phyloP scores from a whole-genome alignment of 78 protist genomes.

The Andalucia godoyi region DNA sequence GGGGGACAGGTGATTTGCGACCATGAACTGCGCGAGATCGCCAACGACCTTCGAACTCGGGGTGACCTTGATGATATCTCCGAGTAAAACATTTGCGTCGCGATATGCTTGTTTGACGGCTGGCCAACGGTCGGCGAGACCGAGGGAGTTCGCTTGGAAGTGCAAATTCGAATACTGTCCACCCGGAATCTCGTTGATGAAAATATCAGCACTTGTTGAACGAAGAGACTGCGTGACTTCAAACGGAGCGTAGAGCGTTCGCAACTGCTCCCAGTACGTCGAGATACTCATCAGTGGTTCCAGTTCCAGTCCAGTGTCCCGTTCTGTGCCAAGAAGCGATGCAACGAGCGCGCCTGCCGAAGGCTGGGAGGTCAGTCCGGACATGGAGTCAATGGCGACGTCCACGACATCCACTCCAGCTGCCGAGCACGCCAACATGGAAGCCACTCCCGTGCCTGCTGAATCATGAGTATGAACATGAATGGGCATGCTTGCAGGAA shows the following conservation, averaged over 20 bases:
- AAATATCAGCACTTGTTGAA: slow-evolving; percentile 44
- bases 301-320: slow-evolving; percentile 14
- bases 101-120: slow-evolving; percentile 34
- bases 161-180: slow-evolving; percentile 83
- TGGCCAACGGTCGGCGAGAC: slow-evolving; percentile 51
- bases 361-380: slow-evolving; percentile 74
- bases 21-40: not conserved
- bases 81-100: slow-evolving; percentile 55
- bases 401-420: slow-evolving; percentile 71
- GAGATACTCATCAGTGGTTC: not conserved
- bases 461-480: slow-evolving; percentile 85
- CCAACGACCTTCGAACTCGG: slow-evolving; percentile 53
- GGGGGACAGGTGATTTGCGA: not conserved
- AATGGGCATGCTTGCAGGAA: slow-evolving; percentile 52
- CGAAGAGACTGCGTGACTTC: slow-evolving; percentile 35
- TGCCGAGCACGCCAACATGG: slow-evolving; percentile 28
- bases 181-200: slow-evolving; percentile 82
- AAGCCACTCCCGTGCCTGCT: slow-evolving; percentile 49
- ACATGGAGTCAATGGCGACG: slow-evolving; percentile 54
- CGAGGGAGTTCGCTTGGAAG: slow-evolving; percentile 51
- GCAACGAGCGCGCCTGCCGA: slow-evolving; percentile 50
- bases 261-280: slow-evolving; percentile 41
- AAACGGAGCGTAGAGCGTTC: slow-evolving; percentile 9
- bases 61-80: slow-evolving; percentile 77
- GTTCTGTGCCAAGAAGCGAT: not conserved